These are phyloP conservation scores for Pascua guehoae DNA, from an alignment of 1,284 basidiomycete genomes.

Conservation along the genomic window DNA sequence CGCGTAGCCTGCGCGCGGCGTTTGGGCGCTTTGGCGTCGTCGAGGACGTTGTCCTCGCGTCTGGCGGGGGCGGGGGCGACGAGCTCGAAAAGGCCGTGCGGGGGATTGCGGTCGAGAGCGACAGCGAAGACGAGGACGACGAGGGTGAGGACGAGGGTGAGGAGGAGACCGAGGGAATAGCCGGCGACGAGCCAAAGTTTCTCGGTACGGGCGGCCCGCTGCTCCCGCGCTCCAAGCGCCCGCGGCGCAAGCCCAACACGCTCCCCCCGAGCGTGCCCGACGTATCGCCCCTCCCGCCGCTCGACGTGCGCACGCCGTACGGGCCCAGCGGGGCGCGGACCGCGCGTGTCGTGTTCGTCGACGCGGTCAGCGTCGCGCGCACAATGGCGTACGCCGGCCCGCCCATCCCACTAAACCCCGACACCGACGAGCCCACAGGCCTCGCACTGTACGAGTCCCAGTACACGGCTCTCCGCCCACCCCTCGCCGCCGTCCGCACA, in stretches of 20 bases:
- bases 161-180: slow-evolving; percentile 32
- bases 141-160: slow-evolving; percentile 48
- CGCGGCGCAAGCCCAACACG: slow-evolving; percentile 50
- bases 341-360: slow-evolving; percentile 74
- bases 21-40: slow-evolving; percentile 72
- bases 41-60: slow-evolving; percentile 63
- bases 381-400: slow-evolving; percentile 52
- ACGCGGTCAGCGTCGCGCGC: slow-evolving; percentile 61
- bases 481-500: slow-evolving; percentile 63
- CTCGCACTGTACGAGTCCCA: slow-evolving; percentile 64
- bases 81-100: slow-evolving; percentile 35
- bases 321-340: slow-evolving; percentile 46
- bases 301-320: slow-evolving; percentile 26
- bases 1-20: slow-evolving; percentile 66
- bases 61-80: slow-evolving; percentile 22
- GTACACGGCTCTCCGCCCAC: slow-evolving; percentile 65
- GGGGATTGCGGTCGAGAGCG: slow-evolving; percentile 26
- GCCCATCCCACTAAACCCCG: slow-evolving; percentile 39
- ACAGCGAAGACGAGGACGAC: slow-evolving; percentile 33
- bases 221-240: slow-evolving; percentile 14
- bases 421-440: slow-evolving; percentile 56
- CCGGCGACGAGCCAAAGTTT: slow-evolving; percentile 47
- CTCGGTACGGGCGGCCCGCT: slow-evolving; percentile 52
- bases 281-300: slow-evolving; percentile 33
- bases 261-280: slow-evolving; percentile 58